Evolutionary conservation across 1,284 basidiomycete genomes (phyloP).

Genomic region (Ceratobasidium theobromae): DNA sequence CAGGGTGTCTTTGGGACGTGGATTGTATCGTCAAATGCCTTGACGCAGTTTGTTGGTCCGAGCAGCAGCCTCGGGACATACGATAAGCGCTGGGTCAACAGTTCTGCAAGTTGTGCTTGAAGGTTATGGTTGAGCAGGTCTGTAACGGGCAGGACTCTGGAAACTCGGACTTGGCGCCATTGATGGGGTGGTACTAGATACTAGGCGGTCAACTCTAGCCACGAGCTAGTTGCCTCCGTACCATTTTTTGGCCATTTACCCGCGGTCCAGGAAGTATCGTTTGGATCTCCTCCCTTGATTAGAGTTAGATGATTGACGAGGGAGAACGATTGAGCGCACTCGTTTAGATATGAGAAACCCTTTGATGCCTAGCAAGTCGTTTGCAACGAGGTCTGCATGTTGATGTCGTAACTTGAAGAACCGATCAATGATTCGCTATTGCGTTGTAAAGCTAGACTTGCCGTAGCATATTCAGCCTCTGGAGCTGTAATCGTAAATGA

Average conservation of each 20-base stretch:
- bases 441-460: neutral
- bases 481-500: neutral
- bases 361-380: too few species aligned
- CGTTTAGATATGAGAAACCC: too few species aligned
- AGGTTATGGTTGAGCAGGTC: neutral
- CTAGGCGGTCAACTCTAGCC: neutral
- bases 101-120: neutral
- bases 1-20: neutral
- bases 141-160: neutral
- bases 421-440: neutral
- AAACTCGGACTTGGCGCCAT: neutral
- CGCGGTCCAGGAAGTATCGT: too few species aligned
- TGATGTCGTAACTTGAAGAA: too few species aligned
- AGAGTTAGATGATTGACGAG: too few species aligned
- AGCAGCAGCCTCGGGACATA: neutral
- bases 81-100: neutral
- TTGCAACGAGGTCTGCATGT: too few species aligned
- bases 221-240: neutral
- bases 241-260: neutral
- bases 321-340: too few species aligned
- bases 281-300: too few species aligned
- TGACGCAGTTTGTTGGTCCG: neutral
- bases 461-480: neutral
- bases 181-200: neutral
- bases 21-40: neutral